Base-by-base conservation (phyloP, 768 basidiomycete genomes). In the Lactifluus subvellereus region DNA sequence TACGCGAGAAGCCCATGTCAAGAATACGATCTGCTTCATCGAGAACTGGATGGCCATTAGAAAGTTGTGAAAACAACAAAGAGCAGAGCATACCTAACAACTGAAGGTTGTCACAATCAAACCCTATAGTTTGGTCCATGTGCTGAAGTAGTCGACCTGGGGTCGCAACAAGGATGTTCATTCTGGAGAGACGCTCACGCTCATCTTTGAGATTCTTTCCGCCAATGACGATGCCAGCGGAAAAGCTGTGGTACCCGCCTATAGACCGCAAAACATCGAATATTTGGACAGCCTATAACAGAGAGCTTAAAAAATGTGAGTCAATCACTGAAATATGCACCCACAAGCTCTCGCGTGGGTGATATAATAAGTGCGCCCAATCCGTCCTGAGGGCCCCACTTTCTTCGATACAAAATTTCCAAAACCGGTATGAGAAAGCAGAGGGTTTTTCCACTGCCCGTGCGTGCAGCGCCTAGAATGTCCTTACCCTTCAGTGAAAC, bases 81-180 rank as follows among this genome's bases (percentile, higher is more conserved):
- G 35, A 18, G 30, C 56, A 30, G 48, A 4, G 77, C 89, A 62
- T 67, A 91, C 94, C 88, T 20, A 99, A 82, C 37, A 95, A 71
- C 72, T 98, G 94, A n/a, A 99, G 76, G 70, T 93, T 92, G 66
- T 89, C 87, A 32, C 86, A 85, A 61, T 94, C 94, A 66, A 99
- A 97, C 1, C 95, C 95, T 58, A 94, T 83, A 3, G 97, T 98
- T 74, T 98, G 94, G 72, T 98, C 97, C 88, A 99, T 90, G 73
- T 99, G 97, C 69, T 99, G 97, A 50, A 99, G 77, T 48, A 99
- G 78, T 50, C 96, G 82, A 30, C 96, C 96, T 5, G 96, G 96
- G 4, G 96, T 98, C 2, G 96, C 96, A 16, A 99, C 91, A n/a
- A 99, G 82, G 61, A 99, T 97, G 69, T 99, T 99, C 94, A 98